A percentile compares a stretch with the other conserved stretches of the same genome.
These are phyloP conservation scores for Solanum gracilifrons DNA, from an alignment of 257 asterid genomes.

Conservation along the genomic window DNA sequence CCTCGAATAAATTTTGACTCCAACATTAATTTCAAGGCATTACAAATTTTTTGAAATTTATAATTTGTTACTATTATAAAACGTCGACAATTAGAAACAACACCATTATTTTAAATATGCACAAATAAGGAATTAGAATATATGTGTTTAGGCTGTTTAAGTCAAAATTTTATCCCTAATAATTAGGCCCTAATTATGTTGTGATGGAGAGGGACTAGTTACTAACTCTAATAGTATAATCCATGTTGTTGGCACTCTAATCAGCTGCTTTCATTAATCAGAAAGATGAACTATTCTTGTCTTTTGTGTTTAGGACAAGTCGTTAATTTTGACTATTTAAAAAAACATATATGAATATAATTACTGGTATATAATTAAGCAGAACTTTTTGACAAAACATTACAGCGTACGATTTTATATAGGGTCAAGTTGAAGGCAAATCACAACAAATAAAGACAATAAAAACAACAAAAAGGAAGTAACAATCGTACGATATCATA, in stretches of 20 bases:
- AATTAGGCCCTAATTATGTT: not conserved
- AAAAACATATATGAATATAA: not conserved
- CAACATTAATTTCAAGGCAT: not conserved
- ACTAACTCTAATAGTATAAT: not conserved
- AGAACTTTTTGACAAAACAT: not conserved
- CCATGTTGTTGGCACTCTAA: not conserved
- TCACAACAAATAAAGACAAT: not conserved
- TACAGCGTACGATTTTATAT: not conserved
- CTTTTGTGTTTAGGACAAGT: not conserved
- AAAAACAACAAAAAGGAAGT: not conserved
- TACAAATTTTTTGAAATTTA: not conserved
- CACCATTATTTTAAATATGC: not conserved
- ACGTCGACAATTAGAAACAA: not conserved
- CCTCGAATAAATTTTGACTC: not conserved
- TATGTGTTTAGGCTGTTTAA: not conserved
- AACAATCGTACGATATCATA: not conserved
- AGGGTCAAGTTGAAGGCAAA: not conserved
- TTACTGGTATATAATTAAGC: not conserved
- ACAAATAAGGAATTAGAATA: not conserved
- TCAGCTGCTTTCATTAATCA: not conserved
- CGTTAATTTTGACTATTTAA: not conserved
- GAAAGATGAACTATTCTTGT: not conserved
- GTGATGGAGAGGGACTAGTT: not conserved
- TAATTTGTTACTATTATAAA: not conserved
- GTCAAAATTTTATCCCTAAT: not conserved